A percentile compares a stretch with the other conserved stretches of the same genome.
phyloP scores from a whole-genome alignment of 352 stramenopile species.

The Globisporangium mamillatum region DNA sequence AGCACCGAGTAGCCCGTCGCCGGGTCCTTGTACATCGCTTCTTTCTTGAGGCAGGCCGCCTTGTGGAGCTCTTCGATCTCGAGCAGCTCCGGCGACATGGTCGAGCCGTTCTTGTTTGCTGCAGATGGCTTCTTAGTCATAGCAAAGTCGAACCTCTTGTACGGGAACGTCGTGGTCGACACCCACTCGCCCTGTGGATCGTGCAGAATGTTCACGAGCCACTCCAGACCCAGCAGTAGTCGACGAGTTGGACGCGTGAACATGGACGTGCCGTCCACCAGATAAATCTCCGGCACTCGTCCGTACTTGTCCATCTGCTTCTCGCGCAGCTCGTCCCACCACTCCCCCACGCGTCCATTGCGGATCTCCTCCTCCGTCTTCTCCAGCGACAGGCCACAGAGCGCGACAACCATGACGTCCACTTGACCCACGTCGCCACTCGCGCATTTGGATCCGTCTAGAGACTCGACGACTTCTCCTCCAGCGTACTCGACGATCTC shows the following conservation, averaged over 20 bases:
- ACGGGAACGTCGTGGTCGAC: constrained; percentile 37
- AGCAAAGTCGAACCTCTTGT: constrained; percentile 29
- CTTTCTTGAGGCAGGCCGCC: constrained; percentile 55
- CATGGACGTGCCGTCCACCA: constrained; percentile 74
- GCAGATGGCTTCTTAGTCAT: neutral
- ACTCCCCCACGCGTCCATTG: constrained; percentile 34
- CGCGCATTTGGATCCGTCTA: constrained; percentile 11
- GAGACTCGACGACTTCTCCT: constrained; percentile 31
- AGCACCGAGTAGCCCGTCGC: constrained; percentile 86
- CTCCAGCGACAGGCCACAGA: constrained; percentile 50
- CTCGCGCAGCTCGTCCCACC: constrained; percentile 30
- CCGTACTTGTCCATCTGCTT: constrained; percentile 9
- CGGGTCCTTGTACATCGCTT: constrained; percentile 85
- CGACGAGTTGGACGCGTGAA: constrained; percentile 64
- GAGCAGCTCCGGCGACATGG: constrained; percentile 20
- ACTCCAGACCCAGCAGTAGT: constrained; percentile 54
- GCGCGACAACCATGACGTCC: constrained; percentile 56
- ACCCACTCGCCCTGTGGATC: constrained; percentile 28
- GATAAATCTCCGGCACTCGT: constrained; percentile 28
- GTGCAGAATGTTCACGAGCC: constrained; percentile 45
- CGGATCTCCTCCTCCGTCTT: constrained; percentile 43
- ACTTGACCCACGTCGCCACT: constrained; percentile 15
- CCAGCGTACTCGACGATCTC: constrained; percentile 59
- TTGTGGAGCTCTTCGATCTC: constrained; percentile 72
- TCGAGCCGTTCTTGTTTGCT: neutral